Evolutionary conservation across 306 rosid species (phyloP), one percentile per base, ranked within the genome.

Genomic region (Carpinus viminea): DNA sequence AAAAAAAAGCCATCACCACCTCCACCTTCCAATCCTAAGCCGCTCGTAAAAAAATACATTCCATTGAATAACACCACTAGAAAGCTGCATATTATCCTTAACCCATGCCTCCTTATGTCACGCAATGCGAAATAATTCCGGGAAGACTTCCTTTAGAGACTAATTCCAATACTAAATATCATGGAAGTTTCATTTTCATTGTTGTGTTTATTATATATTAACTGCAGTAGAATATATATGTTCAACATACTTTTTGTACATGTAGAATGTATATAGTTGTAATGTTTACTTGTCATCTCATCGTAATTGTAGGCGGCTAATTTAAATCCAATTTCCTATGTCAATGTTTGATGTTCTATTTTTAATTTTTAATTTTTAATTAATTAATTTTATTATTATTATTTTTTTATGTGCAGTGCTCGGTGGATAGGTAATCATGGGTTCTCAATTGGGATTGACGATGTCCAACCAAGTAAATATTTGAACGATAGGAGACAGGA

Each of bases 401-500:
- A n/a, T n/a, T n/a, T 54, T 51, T n/a, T 28, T 82, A 74, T 73
- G 81, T 84, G 89, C 87, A 94, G 98, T 91, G 98, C 98, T 7
- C 92, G 95, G 36, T 94, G 98, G 98, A 92, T 94, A 65, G 98
- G 98, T 69, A 94, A 94, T 81, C 97, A 90, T 76, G 98, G 98
- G 71, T 94, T 94, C 90, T 86, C 98, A 21, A 92, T 94, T 79
- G 98, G 98, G 74, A 91, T 94, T 81, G 97, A 93, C 69, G 98
- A 94, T 84, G 98, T 94, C 71, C 97, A 94, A 83, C 97, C 97
- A 21, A 93, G 91, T 82, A 79, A 81, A 72, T 48, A 28, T 43
- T 83, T 94, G 88, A 78, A 83, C 26, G 46, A 76, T 2, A 75
- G 79, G 89, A 94, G 86, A 72, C 87, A 87, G 45, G 77, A 85